Evolutionary conservation across 352 stramenopile genomes (phyloP), one percentile per base, ranked within the genome.

Genomic region (Globisporangium ultimum): DNA sequence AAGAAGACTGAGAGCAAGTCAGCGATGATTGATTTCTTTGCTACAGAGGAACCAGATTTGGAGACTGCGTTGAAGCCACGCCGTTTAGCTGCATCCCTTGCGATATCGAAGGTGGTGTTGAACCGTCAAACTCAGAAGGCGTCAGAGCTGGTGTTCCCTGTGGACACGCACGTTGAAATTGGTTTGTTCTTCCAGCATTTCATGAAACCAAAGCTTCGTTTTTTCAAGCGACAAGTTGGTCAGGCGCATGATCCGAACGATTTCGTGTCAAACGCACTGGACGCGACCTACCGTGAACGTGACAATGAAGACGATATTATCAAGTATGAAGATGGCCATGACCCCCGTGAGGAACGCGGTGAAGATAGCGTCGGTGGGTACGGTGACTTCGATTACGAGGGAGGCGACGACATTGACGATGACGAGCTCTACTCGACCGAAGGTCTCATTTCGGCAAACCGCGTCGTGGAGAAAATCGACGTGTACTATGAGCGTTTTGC

Each of bases 381-480:
- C 17, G 41, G 72, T n/a, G 67, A 64, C 24, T 78, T 81, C 43
- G 78, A 83, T 47, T 78, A 74, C 41, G 59, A 60, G n/a, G 64
- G 51, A 34, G 18, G 15, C 2, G 63, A 59, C 20, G 60, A 55
- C 17, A 45, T 21, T 12, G 70, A 47, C 10, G 62, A 45, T 7
- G 67, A 84, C 48, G 66, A 73, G 18, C 60, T 74, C 53, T 89
- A 87, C 51, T 88, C 79, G 6, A 67, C 68, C 0, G 65, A 81
- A 47, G 72, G 64, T 22, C 70, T 96, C 15, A 67, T 98, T 11
- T 74, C 93, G 21, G 92, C 89, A 21, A 84, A 97, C 45, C 80
- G 95, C 32, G 88, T 97, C 13, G 91, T 99, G 4, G 87, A 98
- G 55, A 98, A 98, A 62, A 87, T 99, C 60, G 76, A 96, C 48